phyloP scores from a whole-genome alignment of 2,329 filamentous ascomycete genomes.

The Elsinoe ampelina region DNA sequence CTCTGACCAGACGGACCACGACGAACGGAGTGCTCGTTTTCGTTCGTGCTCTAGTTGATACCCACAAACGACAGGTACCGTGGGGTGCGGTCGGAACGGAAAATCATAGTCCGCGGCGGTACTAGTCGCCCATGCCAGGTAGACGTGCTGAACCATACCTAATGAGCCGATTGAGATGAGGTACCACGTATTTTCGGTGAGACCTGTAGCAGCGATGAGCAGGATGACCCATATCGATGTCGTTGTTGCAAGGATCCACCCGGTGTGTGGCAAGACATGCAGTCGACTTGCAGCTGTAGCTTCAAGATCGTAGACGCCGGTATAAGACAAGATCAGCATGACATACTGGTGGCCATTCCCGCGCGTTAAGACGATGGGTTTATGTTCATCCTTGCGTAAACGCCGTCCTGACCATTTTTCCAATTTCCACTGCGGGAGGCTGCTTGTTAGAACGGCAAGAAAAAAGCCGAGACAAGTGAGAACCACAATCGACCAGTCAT shows the following conservation, averaged over 20 bases:
- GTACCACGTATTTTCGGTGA: conserved; percentile 20
- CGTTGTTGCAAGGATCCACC: neutral
- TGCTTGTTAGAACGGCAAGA: neutral
- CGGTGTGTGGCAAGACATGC: neutral
- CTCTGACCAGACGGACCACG: neutral
- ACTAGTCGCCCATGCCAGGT: neutral
- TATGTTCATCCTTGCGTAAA: neutral
- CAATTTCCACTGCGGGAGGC: neutral
- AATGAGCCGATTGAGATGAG: conserved; percentile 20
- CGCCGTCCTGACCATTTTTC: neutral
- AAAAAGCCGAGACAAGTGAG: neutral
- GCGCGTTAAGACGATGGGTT: neutral
- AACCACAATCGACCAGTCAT: neutral
- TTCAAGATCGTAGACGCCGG: neutral
- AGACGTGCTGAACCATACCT: conserved; percentile 20
- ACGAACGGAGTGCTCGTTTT: no score
- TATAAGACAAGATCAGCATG: neutral
- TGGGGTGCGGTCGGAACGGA: neutral
- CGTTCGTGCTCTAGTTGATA: no score
- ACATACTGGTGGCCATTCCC: neutral
- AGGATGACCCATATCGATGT: conserved; percentile 17
- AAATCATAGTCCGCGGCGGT: neutral
- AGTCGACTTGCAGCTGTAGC: neutral
- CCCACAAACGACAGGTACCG: neutral
- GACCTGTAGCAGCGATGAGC: conserved; percentile 19